Base-by-base conservation (phyloP, 306 rosid species). In the Ormosia semicastrata region DNA sequence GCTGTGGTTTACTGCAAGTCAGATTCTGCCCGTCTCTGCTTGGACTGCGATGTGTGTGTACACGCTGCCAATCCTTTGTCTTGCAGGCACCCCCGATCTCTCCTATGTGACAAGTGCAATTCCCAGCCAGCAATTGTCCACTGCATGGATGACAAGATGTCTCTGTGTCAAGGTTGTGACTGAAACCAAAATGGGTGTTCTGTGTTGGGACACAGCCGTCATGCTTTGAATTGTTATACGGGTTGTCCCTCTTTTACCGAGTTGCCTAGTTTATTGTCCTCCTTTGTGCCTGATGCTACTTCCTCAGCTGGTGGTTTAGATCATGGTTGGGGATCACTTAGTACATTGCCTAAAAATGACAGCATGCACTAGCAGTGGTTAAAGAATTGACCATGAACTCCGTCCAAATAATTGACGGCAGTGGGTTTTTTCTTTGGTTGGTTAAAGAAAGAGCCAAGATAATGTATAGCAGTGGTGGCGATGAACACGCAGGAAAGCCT, bases 41-140 rank as follows among this genome's bases (percentile, higher is more conserved):
- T 83, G 66, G 66, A 59, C 1, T 89, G 95, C 59, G 93, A 91
- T 46, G 83, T 78, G 10, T 54, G 58, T 29, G 89, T 89, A 14
- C 95, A 91, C 73, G 74, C 90, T 13, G 92, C 90, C 14, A 89
- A 89, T 76, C 30, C 80, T 2, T 66, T 88, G 73, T 83, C 93
- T 0, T 70, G 82, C 40, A 50, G 91, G 76, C 95, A 91, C 78
- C 52, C 36, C 1, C 91, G 93, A 49, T 89, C 87, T 0, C 67
- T 88, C 10, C 56, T 91, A 13, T 87, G 93, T 41, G 88, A 89
- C 24, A 86, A 78, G 65, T 91, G 95, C 83, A 75, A 83, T 59
- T 76, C 81, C 3, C 92, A 82, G 66, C 86, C 93, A 6, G 92
- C 90, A 32, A 70, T 40, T 12, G 68, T 77, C 29, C 87, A 87